These are phyloP conservation scores for Penicillium maclennaniae DNA, from an alignment of 495 filamentous ascomycete genomes.

Conservation along the genomic window DNA sequence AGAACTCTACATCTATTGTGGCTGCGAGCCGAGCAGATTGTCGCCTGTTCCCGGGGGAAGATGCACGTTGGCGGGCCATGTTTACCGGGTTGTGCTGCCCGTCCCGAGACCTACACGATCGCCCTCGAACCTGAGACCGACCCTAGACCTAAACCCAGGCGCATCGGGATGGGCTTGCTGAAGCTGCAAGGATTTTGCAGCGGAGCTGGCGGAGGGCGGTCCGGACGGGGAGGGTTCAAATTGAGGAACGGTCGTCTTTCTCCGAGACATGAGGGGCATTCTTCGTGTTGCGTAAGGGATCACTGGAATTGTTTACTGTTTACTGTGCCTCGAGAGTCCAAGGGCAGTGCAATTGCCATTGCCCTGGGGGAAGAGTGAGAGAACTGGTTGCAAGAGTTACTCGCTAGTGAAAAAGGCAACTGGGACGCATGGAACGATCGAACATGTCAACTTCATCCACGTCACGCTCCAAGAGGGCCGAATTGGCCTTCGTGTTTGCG, in stretches of 20 bases:
- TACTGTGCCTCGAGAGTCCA: not conserved
- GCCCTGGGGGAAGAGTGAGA: too few species aligned
- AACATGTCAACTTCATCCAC: not conserved
- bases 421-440: not conserved
- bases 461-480: not conserved
- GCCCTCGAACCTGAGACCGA: not conserved
- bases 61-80: conserved; percentile 5
- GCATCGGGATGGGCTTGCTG: conserved; percentile 6
- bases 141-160: conserved; percentile 4
- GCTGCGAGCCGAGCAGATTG: not conserved
- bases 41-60: conserved; percentile 5
- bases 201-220: conserved; percentile 11
- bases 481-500: not conserved
- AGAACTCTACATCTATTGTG: not conserved
- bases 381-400: too few species aligned
- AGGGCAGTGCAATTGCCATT: not conserved
- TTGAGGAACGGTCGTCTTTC: conserved; percentile 6
- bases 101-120: conserved; percentile 17
- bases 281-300: conserved; percentile 4
- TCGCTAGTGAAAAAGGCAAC: not conserved
- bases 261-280: conserved; percentile 13
- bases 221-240: conserved; percentile 9
- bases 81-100: not conserved
- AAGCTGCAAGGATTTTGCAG: conserved; percentile 20
- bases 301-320: not conserved